Base-by-base conservation (phyloP, 148 eudicot genomes). In the Gaultheria prostrata region DNA sequence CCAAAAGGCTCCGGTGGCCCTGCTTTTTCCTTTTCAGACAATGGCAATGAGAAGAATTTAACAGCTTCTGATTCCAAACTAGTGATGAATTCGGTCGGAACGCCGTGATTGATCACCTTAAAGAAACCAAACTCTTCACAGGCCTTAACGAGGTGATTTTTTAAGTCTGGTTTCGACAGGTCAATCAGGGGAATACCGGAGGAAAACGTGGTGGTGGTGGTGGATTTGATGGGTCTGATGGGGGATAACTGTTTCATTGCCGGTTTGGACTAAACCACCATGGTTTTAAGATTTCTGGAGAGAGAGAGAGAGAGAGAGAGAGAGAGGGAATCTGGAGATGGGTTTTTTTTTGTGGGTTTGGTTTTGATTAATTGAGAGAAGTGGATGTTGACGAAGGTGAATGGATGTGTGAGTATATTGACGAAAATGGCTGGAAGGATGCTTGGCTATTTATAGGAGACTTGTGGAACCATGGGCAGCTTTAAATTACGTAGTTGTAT, bases 41-140 rank as follows among this genome's bases (percentile, higher is more conserved):
- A 46, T 6, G 94, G 93, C 39, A 82, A 50, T 18, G 90, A 81
- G 81, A 90, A 92, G 86, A 92, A 92, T 15, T 89, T 85, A 0
- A 84, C 15, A 18, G 92, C 91, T 77, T 90, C 88, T 0, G 85
- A 73, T 81, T 92, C 93, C 8, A 92, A 73, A 28, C 85, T 67
- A 17, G 85, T 8, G 35, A 92, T 89, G 43, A 87, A 26, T 8
- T 87, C 85, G 35, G 77, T 67, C 4, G 94, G 86, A 20, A 92
- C 83, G 0, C 90, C 92, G 73, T 92, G 94, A 59, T 92, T 92
- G 63, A 90, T 57, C 32, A 92, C 89, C 82, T 92, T 92, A 61
- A 87, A 92, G 85, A 92, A 90, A 0, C 94, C 94, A 59, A 87
- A 90, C 56, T 92, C 94, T 76, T 92, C 83, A 50, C 93, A 92